A percentile compares a stretch with the other conserved stretches of the same genome.
Conservation (phyloP, 805 yeast genomes). For the Schwanniomyces yamadae region DNA sequence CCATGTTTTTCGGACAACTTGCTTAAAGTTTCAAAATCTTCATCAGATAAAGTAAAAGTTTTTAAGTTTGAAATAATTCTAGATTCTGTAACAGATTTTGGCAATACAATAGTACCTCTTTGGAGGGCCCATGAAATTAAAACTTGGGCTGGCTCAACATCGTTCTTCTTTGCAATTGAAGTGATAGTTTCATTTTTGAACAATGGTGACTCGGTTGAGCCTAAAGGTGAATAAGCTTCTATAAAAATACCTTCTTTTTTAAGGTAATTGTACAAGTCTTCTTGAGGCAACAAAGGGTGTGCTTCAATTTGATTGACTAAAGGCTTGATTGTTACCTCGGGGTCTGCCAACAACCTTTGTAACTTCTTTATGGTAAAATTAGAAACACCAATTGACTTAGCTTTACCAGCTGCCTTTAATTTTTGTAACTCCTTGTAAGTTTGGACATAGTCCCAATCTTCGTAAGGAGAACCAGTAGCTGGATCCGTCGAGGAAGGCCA, state of each 20-base stretch:
- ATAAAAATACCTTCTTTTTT: constrained; percentile 34
- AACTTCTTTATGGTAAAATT: constrained; percentile 48
- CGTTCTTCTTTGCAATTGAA: constrained; percentile 30
- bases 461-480: constrained; percentile 13
- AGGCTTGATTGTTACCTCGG: constrained; percentile 40
- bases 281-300: constrained; percentile 50
- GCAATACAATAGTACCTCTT: constrained; percentile 39
- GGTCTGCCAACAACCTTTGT: constrained; percentile 42
- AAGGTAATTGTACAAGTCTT: constrained; percentile 54
- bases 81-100: constrained; percentile 36
- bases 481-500: constrained; percentile 52
- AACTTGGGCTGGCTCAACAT: constrained; percentile 32
- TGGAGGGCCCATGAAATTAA: constrained; percentile 41
- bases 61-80: constrained; percentile 38
- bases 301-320: constrained; percentile 51
- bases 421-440: constrained; percentile 46
- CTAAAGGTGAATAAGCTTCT: constrained; percentile 34
- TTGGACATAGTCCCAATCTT: constrained; percentile 30
- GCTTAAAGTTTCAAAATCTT: constrained; percentile 35
- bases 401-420: constrained; percentile 23
- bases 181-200: constrained; percentile 29
- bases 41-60: constrained; percentile 33
- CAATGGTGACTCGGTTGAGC: constrained; percentile 36
- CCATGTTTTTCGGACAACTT: constrained; percentile 32
- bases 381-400: constrained; percentile 58